These are phyloP conservation scores for Ustulina deusta DNA, from an alignment of 2,329 filamentous ascomycete species.

Conservation along the genomic window DNA sequence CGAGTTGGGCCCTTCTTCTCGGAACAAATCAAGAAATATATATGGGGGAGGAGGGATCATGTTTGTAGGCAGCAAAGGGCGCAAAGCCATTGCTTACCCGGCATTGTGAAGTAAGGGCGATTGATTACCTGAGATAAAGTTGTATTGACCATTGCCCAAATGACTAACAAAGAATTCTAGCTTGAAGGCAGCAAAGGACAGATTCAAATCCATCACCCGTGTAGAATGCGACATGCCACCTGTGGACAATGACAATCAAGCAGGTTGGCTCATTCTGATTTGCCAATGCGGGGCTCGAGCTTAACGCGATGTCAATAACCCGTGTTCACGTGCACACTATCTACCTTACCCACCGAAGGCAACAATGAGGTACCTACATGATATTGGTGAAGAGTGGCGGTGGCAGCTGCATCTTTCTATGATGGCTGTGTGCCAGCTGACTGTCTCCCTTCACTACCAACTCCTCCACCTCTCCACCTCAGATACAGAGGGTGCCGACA, in stretches of 20 bases:
- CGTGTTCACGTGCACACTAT: conserved; percentile 45
- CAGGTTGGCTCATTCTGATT: conserved; percentile 30
- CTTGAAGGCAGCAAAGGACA: conserved; percentile 24
- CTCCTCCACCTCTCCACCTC: neutral
- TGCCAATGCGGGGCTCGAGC: conserved; percentile 29
- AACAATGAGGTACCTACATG: neutral
- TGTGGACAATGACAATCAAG: conserved; percentile 7
- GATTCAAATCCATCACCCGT: neutral
- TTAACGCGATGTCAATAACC: conserved; percentile 43
- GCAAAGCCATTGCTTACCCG: conserved; percentile 22
- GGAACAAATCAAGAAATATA: conserved; percentile 15
- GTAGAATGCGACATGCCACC: neutral
- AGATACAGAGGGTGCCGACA: conserved; percentile 22
- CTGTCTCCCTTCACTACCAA: neutral
- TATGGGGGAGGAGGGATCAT: conserved; percentile 25
- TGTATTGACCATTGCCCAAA: conserved; percentile 7
- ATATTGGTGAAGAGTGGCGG: neutral
- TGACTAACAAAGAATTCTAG: conserved; percentile 9
- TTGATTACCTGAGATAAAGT: conserved; percentile 3
- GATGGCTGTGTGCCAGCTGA: neutral
- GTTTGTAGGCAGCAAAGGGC: conserved; percentile 35
- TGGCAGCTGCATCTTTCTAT: neutral
- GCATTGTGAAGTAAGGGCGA: neutral
- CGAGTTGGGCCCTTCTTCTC: neutral
- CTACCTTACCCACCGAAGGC: conserved; percentile 1